Conservation (phyloP, 2,329 filamentous ascomycete species). For the Neonectria hederae region DNA sequence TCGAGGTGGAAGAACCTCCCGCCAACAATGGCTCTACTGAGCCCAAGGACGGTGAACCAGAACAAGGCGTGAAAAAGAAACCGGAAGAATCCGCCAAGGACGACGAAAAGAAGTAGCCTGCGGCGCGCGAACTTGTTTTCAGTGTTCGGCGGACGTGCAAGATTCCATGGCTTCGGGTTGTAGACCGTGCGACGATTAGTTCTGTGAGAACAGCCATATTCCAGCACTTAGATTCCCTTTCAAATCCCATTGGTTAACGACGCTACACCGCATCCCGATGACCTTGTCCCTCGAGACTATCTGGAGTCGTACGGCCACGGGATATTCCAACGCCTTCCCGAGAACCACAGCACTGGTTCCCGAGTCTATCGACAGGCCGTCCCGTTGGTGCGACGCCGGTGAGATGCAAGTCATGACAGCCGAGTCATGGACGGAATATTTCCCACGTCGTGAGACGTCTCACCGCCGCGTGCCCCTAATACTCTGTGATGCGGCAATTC, state of each 20-base stretch:
- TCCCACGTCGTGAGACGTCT: neutral
- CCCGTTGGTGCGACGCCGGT: conserved; percentile 23
- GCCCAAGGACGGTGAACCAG: conserved; percentile 25
- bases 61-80: conserved; percentile 27
- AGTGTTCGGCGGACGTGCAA: neutral
- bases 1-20: conserved; percentile 29
- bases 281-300: neutral
- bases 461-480: neutral
- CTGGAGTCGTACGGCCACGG: neutral
- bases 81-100: conserved; percentile 31
- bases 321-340: conserved; percentile 15
- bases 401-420: neutral
- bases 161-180: neutral
- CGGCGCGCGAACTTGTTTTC: neutral
- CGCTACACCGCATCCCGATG: neutral
- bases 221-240: conserved; percentile 12
- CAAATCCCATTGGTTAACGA: neutral
- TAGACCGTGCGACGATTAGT: conserved; percentile 16
- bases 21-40: conserved; percentile 25
- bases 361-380: conserved; percentile 20
- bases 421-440: neutral
- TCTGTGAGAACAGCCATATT: conserved; percentile 20
- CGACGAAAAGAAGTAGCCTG: conserved; percentile 33
- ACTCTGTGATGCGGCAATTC: neutral
- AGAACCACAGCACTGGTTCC: conserved; percentile 23